A percentile compares a stretch with the other conserved stretches of the same genome.
phyloP scores from a whole-genome alignment of 306 rosid genomes.

The Potentilla sterilis region DNA sequence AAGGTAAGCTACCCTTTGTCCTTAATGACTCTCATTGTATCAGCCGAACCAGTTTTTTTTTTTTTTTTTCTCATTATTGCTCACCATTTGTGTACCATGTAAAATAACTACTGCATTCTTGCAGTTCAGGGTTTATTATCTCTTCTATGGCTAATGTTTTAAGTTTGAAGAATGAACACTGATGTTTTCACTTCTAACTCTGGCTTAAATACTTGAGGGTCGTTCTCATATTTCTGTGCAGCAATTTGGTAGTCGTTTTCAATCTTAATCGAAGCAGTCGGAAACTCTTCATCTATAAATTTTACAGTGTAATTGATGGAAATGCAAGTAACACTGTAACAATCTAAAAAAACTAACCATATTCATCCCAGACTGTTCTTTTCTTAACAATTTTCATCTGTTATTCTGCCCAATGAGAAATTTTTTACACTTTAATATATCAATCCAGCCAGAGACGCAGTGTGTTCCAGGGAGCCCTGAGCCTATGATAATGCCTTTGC shows the following conservation, averaged over 20 bases:
- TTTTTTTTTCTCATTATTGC: not conserved
- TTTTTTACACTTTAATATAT: not conserved
- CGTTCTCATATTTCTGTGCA: not conserved
- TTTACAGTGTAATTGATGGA: not conserved
- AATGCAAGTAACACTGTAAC: too few species aligned
- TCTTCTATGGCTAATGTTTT: not conserved
- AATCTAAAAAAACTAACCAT: too few species aligned
- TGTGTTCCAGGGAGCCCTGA: not conserved
- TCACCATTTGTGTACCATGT: not conserved
- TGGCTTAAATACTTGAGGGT: not conserved
- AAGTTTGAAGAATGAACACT: not conserved
- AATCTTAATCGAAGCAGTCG: not conserved
- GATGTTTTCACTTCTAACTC: not conserved
- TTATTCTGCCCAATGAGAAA: not conserved
- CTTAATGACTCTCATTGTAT: not conserved
- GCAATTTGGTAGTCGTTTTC: not conserved
- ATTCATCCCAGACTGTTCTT: not conserved
- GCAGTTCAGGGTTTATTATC: not conserved
- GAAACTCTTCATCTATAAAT: not conserved
- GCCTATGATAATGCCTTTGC: not conserved
- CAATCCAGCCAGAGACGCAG: not conserved
- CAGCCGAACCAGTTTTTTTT: conserved; percentile 13
- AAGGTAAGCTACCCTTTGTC: not conserved
- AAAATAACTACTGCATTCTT: not conserved
- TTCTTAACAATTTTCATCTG: not conserved